A percentile compares a stretch with the other conserved stretches of the same genome.
Conservation (phyloP, 768 basidiomycete genomes). For the Tricholoma hemisulphureum region DNA sequence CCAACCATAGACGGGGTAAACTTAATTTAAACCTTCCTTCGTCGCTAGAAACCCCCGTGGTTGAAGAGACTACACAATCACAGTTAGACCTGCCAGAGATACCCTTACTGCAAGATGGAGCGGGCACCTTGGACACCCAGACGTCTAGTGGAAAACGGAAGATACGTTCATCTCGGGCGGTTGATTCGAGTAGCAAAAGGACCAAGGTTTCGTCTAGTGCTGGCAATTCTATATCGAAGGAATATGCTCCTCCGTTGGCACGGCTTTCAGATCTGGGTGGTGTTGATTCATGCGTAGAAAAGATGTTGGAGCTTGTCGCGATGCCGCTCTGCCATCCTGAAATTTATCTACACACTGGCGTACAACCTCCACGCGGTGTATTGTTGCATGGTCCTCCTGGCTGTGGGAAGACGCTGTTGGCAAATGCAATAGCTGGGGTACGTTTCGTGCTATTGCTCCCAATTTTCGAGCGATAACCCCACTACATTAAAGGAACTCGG, state of each 20-base stretch:
- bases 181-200: slow-evolving; percentile 59
- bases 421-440: slow-evolving; percentile 95
- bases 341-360: slow-evolving; percentile 90
- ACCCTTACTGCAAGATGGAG: slow-evolving; percentile 11
- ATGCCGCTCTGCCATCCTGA: slow-evolving; percentile 96
- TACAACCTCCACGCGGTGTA: slow-evolving; percentile 89
- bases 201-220: slow-evolving; percentile 38
- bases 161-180: slow-evolving; percentile 48
- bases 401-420: slow-evolving; percentile 93
- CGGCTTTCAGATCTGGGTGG: slow-evolving; percentile 88
- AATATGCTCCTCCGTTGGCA: slow-evolving; percentile 69
- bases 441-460: slow-evolving; percentile 11
- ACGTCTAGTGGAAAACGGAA: slow-evolving; percentile 56
- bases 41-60: slow-evolving; percentile 24
- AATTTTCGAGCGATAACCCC: slow-evolving; percentile 1
- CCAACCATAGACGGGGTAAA: slow-evolving; percentile 59
- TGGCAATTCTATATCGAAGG: slow-evolving; percentile 47
- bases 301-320: slow-evolving; percentile 93
- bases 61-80: slow-evolving; percentile 21
- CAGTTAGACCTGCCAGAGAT: slow-evolving; percentile 11
- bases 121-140: slow-evolving; percentile 8
- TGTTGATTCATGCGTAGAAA: slow-evolving; percentile 80
- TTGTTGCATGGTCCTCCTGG: slow-evolving; percentile 94
- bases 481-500: slow-evolving; percentile 72
- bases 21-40: slow-evolving; percentile 61